Evolutionary conservation across 371 early-diverging fungal species (phyloP), one percentile per base, ranked within the genome.

Genomic region (Capillidium rhysosporum): DNA sequence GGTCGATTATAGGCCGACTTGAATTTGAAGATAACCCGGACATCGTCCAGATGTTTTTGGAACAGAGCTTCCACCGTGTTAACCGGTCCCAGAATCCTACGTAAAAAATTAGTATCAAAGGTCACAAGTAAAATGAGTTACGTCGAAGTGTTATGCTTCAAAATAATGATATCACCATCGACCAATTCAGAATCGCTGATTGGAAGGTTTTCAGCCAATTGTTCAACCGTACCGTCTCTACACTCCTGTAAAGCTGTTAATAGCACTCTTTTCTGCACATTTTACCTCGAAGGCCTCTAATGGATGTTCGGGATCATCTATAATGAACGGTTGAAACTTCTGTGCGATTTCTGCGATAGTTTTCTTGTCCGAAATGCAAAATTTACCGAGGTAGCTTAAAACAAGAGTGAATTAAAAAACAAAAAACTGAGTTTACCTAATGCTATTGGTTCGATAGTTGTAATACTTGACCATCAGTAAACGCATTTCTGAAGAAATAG

Each of bases 121-220:
- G 12, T 34, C 4, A 4, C 12, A 7, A 34, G 1, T 46, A 40
- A 26, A 44, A 16, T 25, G 24, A 28, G 18, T 28, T 47, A 46
- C 34, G 64, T 58, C 0, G 69, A 59, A 28, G 80, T 29, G 8
- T 65, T 67, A 31, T 64, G 68, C 62, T 90, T 91, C 62, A 82
- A 79, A 60, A 81, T 82, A 49, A 94, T 75, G 52, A 94, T 93
- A 63, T 94, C 93, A 16, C 97, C 95, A 53, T 80, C 77, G 57
- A 84, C 84, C 44, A 94, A 72, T 60, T 93, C 93, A 25, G 86
- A 77, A 34, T 69, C 62, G 5, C 52, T 59, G 59, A 91, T 87
- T 0, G 84, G 83, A 20, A 55, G 23, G 46, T 71, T 69, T 24
- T 61, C 40, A 61, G 81, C 77, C 65, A 88, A 69, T 7, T 58